A percentile compares a stretch with the other conserved stretches of the same genome.
Conservation (phyloP, 352 stramenopile species). For the Globisporangium iwayamae region DNA sequence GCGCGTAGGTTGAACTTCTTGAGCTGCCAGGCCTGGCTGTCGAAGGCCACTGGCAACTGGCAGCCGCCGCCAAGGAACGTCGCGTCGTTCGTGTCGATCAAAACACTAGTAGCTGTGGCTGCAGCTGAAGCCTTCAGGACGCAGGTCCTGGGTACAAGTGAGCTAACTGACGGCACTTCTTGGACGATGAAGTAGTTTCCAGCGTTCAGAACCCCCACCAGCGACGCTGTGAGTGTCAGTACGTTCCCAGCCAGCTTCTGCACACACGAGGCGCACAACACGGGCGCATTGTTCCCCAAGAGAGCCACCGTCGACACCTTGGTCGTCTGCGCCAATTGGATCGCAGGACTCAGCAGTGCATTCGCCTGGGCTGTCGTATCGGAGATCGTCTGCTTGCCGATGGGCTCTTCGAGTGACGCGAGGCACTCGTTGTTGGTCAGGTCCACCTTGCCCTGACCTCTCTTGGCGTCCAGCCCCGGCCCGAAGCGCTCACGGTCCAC, state of each 20-base stretch:
- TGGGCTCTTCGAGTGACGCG: conserved; percentile 29
- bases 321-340: conserved; percentile 44
- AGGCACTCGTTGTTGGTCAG: conserved; percentile 53
- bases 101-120: conserved; percentile 20
- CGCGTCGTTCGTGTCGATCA: conserved; percentile 23
- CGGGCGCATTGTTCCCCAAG: conserved; percentile 25
- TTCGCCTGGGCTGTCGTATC: conserved; percentile 27
- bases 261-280: conserved; percentile 54
- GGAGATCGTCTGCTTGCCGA: conserved; percentile 45
- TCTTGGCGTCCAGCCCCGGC: conserved; percentile 43
- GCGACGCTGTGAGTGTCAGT: conserved; percentile 40
- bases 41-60: conserved; percentile 42
- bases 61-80: conserved; percentile 29
- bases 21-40: conserved; percentile 48
- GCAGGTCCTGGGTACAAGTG: conserved; percentile 23
- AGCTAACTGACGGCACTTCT: conserved; percentile 17
- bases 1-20: conserved; percentile 66
- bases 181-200: conserved; percentile 66
- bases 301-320: conserved; percentile 20
- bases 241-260: conserved; percentile 41
- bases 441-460: conserved; percentile 50
- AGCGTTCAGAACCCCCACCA: conserved; percentile 17
- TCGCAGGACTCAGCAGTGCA: conserved; percentile 25
- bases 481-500: conserved; percentile 44
- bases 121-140: conserved; percentile 36